Percentiles rank a stretch among this genome's conserved stretches.
Conservation (phyloP, 352 stramenopile species). For the Phytophthora citrophthora region DNA sequence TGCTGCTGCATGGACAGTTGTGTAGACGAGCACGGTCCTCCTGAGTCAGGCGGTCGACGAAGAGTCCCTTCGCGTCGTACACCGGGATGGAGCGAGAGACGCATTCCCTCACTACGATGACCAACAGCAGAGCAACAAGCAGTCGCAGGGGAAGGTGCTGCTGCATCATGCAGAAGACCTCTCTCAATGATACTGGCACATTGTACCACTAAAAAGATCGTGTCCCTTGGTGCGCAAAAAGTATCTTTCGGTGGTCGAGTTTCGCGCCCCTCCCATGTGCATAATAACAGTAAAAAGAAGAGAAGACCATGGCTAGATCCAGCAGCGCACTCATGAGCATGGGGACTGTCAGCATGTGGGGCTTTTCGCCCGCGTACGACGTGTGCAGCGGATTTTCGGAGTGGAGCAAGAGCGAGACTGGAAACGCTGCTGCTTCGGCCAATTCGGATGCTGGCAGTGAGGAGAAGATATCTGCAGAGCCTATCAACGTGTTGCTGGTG, state of each 20-base stretch:
- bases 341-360: conserved; percentile 88
- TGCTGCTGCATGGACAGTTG: conserved; percentile 71
- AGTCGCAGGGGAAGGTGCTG: background rate
- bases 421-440: background rate
- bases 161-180: conserved; percentile 13
- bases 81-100: conserved; percentile 13
- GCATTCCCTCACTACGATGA: conserved; percentile 14
- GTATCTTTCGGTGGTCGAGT: conserved; percentile 26
- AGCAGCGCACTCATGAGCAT: conserved; percentile 71
- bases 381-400: conserved; percentile 33
- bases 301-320: conserved; percentile 49
- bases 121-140: conserved; percentile 16
- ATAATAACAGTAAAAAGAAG: background rate
- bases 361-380: conserved; percentile 84
- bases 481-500: conserved; percentile 66
- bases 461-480: conserved; percentile 23
- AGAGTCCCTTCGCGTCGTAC: conserved; percentile 25
- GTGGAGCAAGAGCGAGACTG: conserved; percentile 3
- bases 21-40: conserved; percentile 44
- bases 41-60: conserved; percentile 26
- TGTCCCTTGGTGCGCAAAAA: conserved; percentile 19
- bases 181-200: conserved; percentile 11
- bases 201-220: conserved; percentile 28
- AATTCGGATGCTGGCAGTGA: background rate
- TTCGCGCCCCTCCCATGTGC: conserved; percentile 23